Evolutionary conservation across 768 basidiomycete species (phyloP), one percentile per base, ranked within the genome.

Genomic region (Sporobolomyces pararoseus): DNA sequence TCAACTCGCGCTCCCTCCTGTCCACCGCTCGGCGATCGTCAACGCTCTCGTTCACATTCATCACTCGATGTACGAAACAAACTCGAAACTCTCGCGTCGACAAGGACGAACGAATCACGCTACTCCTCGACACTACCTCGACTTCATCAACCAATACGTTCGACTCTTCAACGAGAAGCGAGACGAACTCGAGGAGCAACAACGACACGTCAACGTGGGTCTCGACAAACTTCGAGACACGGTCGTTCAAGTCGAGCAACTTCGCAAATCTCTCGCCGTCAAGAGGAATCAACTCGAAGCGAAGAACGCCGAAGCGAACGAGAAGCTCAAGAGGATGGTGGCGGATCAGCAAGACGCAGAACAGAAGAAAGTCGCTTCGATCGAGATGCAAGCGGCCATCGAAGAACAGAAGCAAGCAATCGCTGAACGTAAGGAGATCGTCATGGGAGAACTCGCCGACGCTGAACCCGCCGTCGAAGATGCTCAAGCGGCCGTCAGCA

Each of bases 131-230:
- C 96, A 99, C 79, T 99, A 97, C 79, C 84, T 99, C 65, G 96
- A 99, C 76, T 99, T 99, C 78, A 95, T 99, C 81, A 90, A 94
- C 74, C 96, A 99, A 75, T 99, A 96, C 77, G 95, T 98, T 42
- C 85, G 89, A 23, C 85, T 99, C 34, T 92, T 92, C 78, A 90
- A 87, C 58, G 95, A 98, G 80, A 99, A 98, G 80, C 89, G 91
- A 17, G 94, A 96, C 73, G 94, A 97, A 77, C 83, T 99, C 23
- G 96, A 98, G 79, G 96, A 99, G 78, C 94, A 99, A 77, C 96
- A 98, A 77, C 89, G 96, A 35, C 96, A 99, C 81, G 84, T 99
- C 63, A 96, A 99, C 76, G 92, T 98, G 70, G 96, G 96, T 66
- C 85, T 99, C 59, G 94, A 98, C 80, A 99, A 99, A 80, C 85